Conservation (phyloP, 805 yeast genomes). For the Starmerella cellae region DNA sequence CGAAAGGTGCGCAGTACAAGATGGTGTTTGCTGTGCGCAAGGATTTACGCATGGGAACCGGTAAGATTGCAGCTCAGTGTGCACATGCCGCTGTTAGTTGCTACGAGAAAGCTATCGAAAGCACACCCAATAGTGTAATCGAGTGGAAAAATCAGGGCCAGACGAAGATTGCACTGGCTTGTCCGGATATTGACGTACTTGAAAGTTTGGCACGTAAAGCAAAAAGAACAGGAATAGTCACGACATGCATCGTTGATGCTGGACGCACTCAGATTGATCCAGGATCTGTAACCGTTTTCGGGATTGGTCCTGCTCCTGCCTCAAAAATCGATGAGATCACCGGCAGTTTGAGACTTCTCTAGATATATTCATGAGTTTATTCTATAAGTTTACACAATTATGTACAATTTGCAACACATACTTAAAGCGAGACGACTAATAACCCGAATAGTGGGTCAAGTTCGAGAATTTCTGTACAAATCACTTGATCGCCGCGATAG, state of each 20-base stretch:
- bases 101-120: constrained; percentile 45
- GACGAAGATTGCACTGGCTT: constrained; percentile 74
- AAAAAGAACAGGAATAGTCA: constrained; percentile 60
- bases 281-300: constrained; percentile 92
- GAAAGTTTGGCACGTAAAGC: constrained; percentile 71
- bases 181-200: constrained; percentile 50
- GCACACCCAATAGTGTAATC: constrained; percentile 48
- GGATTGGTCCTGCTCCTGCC: constrained; percentile 91
- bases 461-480: constrained; percentile 35
- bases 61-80: constrained; percentile 95
- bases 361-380: constrained; percentile 8
- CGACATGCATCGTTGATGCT: constrained; percentile 82
- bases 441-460: constrained; percentile 33
- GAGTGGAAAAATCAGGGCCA: constrained; percentile 82
- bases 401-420: too few species aligned
- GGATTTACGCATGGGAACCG: constrained; percentile 84
- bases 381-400: background rate
- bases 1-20: constrained; percentile 20
- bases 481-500: constrained; percentile 29
- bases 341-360: constrained; percentile 62
- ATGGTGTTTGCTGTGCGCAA: constrained; percentile 82
- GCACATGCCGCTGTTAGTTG: constrained; percentile 93
- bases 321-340: constrained; percentile 68
- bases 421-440: constrained; percentile 30
- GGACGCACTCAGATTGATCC: constrained; percentile 95